Percentiles rank a stretch among this genome's conserved stretches.
These are phyloP conservation scores for Bifiguratus adelaidae DNA, from an alignment of 192 early-diverging fungal genomes.

Conservation along the genomic window DNA sequence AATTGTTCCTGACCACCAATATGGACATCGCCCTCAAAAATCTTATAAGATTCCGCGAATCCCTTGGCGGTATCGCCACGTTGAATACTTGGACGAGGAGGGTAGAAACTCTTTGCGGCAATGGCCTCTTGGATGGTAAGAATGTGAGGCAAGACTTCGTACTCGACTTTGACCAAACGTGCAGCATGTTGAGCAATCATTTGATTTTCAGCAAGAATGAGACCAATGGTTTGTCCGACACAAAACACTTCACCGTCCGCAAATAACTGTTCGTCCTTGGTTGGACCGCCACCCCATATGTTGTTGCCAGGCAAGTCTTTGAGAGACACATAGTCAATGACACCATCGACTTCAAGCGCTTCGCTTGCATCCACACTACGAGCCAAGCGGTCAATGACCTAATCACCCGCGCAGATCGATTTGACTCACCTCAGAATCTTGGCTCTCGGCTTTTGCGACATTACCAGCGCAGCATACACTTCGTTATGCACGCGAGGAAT, in stretches of 20 bases:
- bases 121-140: constrained; percentile 78
- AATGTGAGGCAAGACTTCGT: constrained; percentile 58
- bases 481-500: constrained; percentile 62
- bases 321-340: constrained; percentile 49
- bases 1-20: constrained; percentile 72
- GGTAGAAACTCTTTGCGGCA: constrained; percentile 47
- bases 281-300: constrained; percentile 36
- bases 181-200: constrained; percentile 56
- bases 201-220: constrained; percentile 62
- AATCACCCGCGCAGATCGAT: too few species aligned
- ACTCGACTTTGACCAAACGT: constrained; percentile 56
- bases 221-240: constrained; percentile 68
- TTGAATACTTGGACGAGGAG: constrained; percentile 32
- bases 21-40: constrained; percentile 45
- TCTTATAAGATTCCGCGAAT: constrained; percentile 30
- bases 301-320: constrained; percentile 64
- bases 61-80: constrained; percentile 55
- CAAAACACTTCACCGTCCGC: constrained; percentile 54
- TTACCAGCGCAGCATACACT: constrained; percentile 56
- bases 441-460: constrained; percentile 57
- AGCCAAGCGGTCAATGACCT: too few species aligned
- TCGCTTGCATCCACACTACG: constrained; percentile 40
- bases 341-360: constrained; percentile 52
- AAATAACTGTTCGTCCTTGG: constrained; percentile 77
- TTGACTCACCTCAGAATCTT: constrained; percentile 33